Evolutionary conservation across 345 rosid genomes (phyloP).

Genomic region (Nasturtium officinale): DNA sequence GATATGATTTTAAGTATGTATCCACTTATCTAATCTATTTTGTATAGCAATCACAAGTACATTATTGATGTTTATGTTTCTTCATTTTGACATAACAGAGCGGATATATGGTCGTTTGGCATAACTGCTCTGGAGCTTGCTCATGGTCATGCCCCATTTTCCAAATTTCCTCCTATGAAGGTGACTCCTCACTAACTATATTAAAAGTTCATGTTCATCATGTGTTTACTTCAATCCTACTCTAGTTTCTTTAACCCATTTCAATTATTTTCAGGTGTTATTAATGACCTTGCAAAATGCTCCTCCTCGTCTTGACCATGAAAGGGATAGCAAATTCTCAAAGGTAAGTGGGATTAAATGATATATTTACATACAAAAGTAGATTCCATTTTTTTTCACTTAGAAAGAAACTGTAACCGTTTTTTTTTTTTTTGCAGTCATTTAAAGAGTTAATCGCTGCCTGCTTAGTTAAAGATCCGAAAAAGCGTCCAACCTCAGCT

Average conservation of each 20-base stretch:
- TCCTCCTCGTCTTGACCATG: slow-evolving; percentile 91
- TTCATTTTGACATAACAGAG: slow-evolving; percentile 49
- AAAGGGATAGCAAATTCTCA: slow-evolving; percentile 80
- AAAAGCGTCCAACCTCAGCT: slow-evolving; percentile 76
- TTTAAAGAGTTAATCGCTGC: slow-evolving; percentile 82
- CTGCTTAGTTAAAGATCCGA: slow-evolving; percentile 93
- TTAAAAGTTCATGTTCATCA: neutral
- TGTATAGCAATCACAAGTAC: neutral
- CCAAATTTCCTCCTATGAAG: slow-evolving; percentile 90
- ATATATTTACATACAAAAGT: slow-evolving; percentile 13
- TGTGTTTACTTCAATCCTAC: neutral
- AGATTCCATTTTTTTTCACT: slow-evolving; percentile 21
- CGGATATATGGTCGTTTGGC: slow-evolving; percentile 91
- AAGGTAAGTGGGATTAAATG: slow-evolving; percentile 51
- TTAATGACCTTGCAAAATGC: slow-evolving; percentile 91
- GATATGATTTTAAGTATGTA: slow-evolving; percentile 91
- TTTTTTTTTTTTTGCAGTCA: slow-evolving; percentile 63
- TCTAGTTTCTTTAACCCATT: slow-evolving; percentile 7
- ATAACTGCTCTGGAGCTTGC: slow-evolving; percentile 92
- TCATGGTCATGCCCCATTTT: slow-evolving; percentile 94
- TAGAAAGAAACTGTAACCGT: slow-evolving; percentile 1
- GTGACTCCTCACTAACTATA: slow-evolving; percentile 37
- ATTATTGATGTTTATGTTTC: neutral
- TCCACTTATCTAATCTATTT: neutral
- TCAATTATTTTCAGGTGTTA: slow-evolving; percentile 56